These are phyloP conservation scores for Endocarpon pusillum DNA, from an alignment of 495 filamentous ascomycete genomes.

Conservation along the genomic window DNA sequence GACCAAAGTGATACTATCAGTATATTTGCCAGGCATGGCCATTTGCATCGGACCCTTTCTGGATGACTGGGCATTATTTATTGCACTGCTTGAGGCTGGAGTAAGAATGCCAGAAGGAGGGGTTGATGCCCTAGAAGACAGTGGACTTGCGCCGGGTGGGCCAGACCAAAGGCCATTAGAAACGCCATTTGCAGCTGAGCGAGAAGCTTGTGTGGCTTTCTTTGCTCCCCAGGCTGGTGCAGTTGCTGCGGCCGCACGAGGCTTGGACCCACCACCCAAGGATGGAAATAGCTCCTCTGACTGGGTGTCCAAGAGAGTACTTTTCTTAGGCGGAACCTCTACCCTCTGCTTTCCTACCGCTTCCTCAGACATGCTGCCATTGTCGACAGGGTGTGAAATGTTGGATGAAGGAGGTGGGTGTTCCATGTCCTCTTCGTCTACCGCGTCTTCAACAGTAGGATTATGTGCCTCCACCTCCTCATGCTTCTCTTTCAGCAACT, in stretches of 20 bases:
- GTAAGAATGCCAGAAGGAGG: slow-evolving; percentile 39
- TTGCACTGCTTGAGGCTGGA: slow-evolving; percentile 29
- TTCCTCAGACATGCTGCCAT: slow-evolving; percentile 32
- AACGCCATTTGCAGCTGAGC: slow-evolving; percentile 42
- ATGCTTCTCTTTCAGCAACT: slow-evolving; percentile 66
- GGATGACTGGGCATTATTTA: slow-evolving; percentile 4
- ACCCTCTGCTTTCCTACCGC: slow-evolving; percentile 43
- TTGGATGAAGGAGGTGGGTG: slow-evolving; percentile 38
- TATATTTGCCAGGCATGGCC: slow-evolving; percentile 60
- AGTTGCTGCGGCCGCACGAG: slow-evolving; percentile 33
- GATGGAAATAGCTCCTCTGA: slow-evolving; percentile 86
- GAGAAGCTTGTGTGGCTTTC: slow-evolving; percentile 34
- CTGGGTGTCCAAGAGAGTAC: slow-evolving; percentile 48
- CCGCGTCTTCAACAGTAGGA: slow-evolving; percentile 57
- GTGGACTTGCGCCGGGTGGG: slow-evolving; percentile 20
- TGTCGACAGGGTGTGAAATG: no score
- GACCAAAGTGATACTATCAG: slow-evolving; percentile 52
- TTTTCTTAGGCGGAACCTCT: slow-evolving; percentile 27
- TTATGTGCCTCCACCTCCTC: slow-evolving; percentile 44
- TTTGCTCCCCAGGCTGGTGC: slow-evolving; percentile 53
- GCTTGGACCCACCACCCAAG: slow-evolving; percentile 56
- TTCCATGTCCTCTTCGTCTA: slow-evolving; percentile 59
- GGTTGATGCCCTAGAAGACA: slow-evolving; percentile 36
- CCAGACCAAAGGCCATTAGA: slow-evolving; percentile 29
- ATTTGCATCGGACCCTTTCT: slow-evolving; percentile 35